Evolutionary conservation across 352 stramenopile genomes (phyloP).

Genomic region (Pseudoperonospora humuli): DNA sequence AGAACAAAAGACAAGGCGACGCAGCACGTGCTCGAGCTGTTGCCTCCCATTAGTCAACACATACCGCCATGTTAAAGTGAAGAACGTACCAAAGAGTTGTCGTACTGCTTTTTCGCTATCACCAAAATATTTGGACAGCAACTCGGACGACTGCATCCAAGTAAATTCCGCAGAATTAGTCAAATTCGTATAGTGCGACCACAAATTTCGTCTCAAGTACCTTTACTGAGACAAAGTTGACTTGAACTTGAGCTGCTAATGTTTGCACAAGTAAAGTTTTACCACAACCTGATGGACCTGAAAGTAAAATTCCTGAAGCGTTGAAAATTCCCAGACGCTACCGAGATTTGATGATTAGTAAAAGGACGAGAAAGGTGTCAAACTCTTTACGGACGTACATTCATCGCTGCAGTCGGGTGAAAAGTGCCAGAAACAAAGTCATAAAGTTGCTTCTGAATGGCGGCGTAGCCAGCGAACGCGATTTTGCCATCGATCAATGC

Average conservation of each 20-base stretch:
- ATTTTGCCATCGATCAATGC: slow-evolving; percentile 6
- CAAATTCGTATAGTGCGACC: neutral
- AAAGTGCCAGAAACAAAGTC: slow-evolving; percentile 70
- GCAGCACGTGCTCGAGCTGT: slow-evolving; percentile 63
- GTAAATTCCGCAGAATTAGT: neutral
- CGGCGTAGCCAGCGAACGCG: slow-evolving; percentile 58
- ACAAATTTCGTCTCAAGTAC: slow-evolving; percentile 19
- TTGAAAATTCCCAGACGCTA: slow-evolving; percentile 59
- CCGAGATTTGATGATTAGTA: slow-evolving; percentile 1
- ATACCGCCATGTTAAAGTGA: neutral
- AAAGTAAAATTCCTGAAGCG: slow-evolving; percentile 68
- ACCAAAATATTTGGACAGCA: slow-evolving; percentile 85
- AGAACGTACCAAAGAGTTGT: slow-evolving; percentile 58
- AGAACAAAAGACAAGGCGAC: slow-evolving; percentile 75
- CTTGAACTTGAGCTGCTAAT: slow-evolving; percentile 45
- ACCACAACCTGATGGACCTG: slow-evolving; percentile 70
- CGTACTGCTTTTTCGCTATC: slow-evolving; percentile 80
- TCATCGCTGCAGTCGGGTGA: slow-evolving; percentile 47
- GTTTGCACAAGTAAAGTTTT: slow-evolving; percentile 75
- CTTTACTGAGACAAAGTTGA: slow-evolving; percentile 82
- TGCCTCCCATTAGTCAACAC: slow-evolving; percentile 2
- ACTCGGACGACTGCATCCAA: slow-evolving; percentile 52
- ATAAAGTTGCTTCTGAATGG: slow-evolving; percentile 45
- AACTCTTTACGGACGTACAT: slow-evolving; percentile 46
- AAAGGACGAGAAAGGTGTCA: too few species aligned